Base-by-base conservation (phyloP, 345 rosid species). In the Dimocarpus longan region DNA sequence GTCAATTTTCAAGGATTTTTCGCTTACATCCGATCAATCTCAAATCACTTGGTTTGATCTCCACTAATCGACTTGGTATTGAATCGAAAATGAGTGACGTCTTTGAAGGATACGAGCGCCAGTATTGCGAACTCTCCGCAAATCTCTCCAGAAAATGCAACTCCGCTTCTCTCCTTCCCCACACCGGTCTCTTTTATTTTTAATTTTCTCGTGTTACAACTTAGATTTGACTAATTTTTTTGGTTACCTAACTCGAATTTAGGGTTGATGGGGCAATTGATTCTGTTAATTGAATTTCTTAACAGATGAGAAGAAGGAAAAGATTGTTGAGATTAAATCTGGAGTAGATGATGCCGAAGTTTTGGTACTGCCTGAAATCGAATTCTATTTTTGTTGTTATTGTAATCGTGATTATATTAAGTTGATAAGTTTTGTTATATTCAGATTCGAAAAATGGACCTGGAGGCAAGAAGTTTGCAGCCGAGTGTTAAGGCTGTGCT, bases 61-160 rank as follows among this genome's bases (percentile, higher is more conserved):
- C 5, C 37, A 9, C 46, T 50, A 19, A n/a, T 10, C 26, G 57
- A 63, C 10, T 22, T 66, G 24, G 50, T 12, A 76, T 54, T 32
- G 37, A 19, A 32, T 50, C 62, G 78, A 87, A 87, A 84, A 95
- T 95, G 98, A 95, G 96, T 71, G 93, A 88, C 50, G 96, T 91
- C 18, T 93, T 93, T 72, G 95, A 95, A 82, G 95, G 94, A 42
- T 94, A 94, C 89, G 98, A 92, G 83, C 95, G 97, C 3, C 97
- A 90, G 74, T 94, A 94, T 88, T 94, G 97, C 82, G 97, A 94
- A 82, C 94, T 95, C 86, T 95, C 98, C 18, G 88, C 96, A 24
- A 89, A 84, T 87, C 91, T 95, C 79, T 90, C 95, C 79, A 80
- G 92, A 43, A 95, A 89, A 86, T 93, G 97, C 89, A 81, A 83